These are phyloP conservation scores for Lipomyces sp. DNA, from an alignment of 805 yeast genomes.

Conservation along the genomic window DNA sequence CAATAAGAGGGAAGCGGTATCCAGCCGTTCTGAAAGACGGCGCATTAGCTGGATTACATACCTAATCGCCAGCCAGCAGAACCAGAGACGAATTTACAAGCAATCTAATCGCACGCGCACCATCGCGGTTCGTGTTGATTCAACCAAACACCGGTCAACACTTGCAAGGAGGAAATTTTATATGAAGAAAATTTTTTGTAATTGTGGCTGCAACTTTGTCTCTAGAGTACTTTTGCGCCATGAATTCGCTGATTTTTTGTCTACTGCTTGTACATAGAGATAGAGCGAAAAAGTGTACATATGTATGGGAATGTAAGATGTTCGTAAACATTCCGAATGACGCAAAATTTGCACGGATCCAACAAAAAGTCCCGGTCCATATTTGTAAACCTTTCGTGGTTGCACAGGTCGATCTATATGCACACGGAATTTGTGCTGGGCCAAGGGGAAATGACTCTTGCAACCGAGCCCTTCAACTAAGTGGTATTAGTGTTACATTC, in stretches of 20 bases:
- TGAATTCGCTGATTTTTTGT: neutral
- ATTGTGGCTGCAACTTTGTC: neutral
- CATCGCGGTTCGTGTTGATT: neutral
- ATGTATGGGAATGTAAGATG: neutral
- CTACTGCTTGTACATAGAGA: slow-evolving; percentile 1
- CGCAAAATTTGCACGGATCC: no score
- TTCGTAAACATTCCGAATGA: neutral
- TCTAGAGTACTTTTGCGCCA: neutral
- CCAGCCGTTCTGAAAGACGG: slow-evolving; percentile 63
- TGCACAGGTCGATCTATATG: no score
- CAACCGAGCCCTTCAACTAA: no score
- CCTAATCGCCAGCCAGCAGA: neutral
- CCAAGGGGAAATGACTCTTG: no score
- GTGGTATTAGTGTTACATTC: no score
- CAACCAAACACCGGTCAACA: neutral
- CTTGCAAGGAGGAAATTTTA: neutral
- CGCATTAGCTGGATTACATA: slow-evolving; percentile 7
- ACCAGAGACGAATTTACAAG: neutral
- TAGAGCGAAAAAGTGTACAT: slow-evolving; percentile 1
- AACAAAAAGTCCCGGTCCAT: no score
- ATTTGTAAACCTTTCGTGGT: no score
- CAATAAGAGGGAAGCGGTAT: slow-evolving; percentile 94
- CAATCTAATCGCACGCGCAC: neutral
- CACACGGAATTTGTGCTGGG: no score
- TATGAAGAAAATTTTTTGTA: neutral